Base-by-base conservation (phyloP, 1,284 basidiomycete genomes). In the Rhodofomes roseus region DNA sequence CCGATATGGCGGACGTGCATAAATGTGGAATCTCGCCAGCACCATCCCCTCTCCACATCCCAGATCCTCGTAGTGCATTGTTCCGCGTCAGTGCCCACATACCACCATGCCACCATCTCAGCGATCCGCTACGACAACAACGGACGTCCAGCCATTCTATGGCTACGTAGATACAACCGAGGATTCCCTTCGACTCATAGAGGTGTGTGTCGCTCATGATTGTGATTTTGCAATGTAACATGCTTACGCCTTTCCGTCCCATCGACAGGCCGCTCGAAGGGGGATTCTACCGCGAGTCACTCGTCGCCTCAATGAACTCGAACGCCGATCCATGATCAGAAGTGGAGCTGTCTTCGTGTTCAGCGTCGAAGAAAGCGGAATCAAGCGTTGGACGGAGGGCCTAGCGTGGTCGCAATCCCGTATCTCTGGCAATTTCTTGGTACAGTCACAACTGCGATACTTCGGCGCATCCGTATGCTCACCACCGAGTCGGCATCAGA, bases 371-470 rank as follows among this genome's bases (percentile, higher is more conserved):
- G 89, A 92, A 67, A 90, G 89, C 62, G 88, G 87, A 23, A 93
- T 93, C 72, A 92, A 90, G 71, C 80, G 91, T 22, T 93, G 91
- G 91, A 93, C 91, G 70, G 90, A 93, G 71, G 89, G 90, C 27
- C 74, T 90, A 40, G 77, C 89, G 25, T 93, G 90, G 90, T 90
- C 88, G 20, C 90, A 90, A 0, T 92, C 89, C 55, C 81, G 91
- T 0, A 93, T 93, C 60, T 83, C 90, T 25, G 87, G 86, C 63
- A 93, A 93, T 74, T 93, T 92, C 71, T 76, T 93, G 65, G 89
- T 90, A 66, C n/a, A 63, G 83, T 70, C 36, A 61, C 60, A 44
- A n/a, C 48, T 37, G 52, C 64, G 48, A 64, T 29, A 51, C 9
- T 16, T 29, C 22, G n/a, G n/a, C 20, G n/a, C 12, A 12, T 20